Evolutionary conservation across 192 early-diverging fungal genomes (phyloP), one percentile per base, ranked within the genome.

Genomic region (Coemansia reversa): DNA sequence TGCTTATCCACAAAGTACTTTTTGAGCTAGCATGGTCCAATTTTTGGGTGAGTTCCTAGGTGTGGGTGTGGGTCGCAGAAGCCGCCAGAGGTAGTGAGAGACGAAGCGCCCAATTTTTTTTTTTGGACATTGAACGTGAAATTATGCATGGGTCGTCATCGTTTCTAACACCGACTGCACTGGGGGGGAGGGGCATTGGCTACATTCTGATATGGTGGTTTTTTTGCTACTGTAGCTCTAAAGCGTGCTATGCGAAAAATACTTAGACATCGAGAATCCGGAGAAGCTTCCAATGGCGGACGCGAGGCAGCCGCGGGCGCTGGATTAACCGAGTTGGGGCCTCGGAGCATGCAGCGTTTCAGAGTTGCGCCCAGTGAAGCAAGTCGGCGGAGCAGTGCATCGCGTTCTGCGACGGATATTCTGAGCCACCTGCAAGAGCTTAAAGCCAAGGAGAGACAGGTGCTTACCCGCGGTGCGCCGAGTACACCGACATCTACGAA

Each of bases 341-440:
- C 55, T 14, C 56, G 51, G n/a, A 22, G 58, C 47, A 51, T 48
- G 16, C 70, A 64, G 14, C 66, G 57, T 1, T 58, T 59, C 7
- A 24, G 56, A 16, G 48, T 58, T 4, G 49, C 48, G 3, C 52
- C 65, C 7, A 55, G 50, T 20, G 69, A 56, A 22, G 45, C 62
- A 39, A 58, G 66, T 29, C 65, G 74, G 27, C 69, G 70, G 20
- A 63, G 54, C 58, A 75, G 64, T 50, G 50, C 66, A 1, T 49
- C 70, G 23, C 63, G 67, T 1, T 55, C 73, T 7, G 35, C 66
- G 0, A 67, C 79, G 12, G 79, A 81, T 39, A 81, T 81, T 18
- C 58, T 81, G 45, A 62, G 70, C 23, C 79, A 81, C 24, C 50
- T 81, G 25, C 72, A 81, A 33, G 73, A 72, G 53, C 64, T 81